Evolutionary conservation across 164 flowering plant species (phyloP).

Genomic region (Vitis rupestris): DNA sequence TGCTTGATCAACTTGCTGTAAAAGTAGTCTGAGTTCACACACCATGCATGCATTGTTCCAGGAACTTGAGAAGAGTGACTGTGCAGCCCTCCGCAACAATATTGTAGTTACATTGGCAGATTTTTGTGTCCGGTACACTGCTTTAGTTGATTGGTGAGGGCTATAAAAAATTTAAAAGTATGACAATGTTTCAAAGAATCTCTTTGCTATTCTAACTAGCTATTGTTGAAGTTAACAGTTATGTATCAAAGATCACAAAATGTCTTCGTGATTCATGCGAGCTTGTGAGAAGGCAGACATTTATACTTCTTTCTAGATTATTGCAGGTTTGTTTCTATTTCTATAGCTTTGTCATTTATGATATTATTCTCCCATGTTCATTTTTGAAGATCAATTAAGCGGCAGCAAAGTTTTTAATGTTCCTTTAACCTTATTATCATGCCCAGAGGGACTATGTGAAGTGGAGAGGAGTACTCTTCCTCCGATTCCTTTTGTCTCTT

Average conservation of each 20-base stretch:
- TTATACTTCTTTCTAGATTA: slow-evolving; percentile 80
- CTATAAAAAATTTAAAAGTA: not conserved
- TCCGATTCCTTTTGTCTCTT: slow-evolving; percentile 81
- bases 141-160: slow-evolving; percentile 90
- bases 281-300: slow-evolving; percentile 94
- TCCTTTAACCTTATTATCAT: slow-evolving; percentile 1
- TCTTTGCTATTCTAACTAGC: slow-evolving; percentile 14
- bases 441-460: slow-evolving; percentile 96
- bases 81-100: slow-evolving; percentile 85
- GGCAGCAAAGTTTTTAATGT: not conserved
- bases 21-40: too few species aligned
- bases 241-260: slow-evolving; percentile 85
- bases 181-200: not conserved
- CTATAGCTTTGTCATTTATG: not conserved
- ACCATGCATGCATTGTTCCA: slow-evolving; percentile 23
- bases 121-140: slow-evolving; percentile 93
- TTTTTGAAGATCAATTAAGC: not conserved
- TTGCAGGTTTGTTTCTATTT: slow-evolving; percentile 60
- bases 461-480: slow-evolving; percentile 97
- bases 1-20: too few species aligned
- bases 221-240: slow-evolving; percentile 46
- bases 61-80: slow-evolving; percentile 91
- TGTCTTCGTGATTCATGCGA: slow-evolving; percentile 95
- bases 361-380: not conserved
- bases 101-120: slow-evolving; percentile 85